A percentile compares a stretch with the other conserved stretches of the same genome.
phyloP scores from a whole-genome alignment of 345 rosid genomes.

The Hibiscus tridactylites region DNA sequence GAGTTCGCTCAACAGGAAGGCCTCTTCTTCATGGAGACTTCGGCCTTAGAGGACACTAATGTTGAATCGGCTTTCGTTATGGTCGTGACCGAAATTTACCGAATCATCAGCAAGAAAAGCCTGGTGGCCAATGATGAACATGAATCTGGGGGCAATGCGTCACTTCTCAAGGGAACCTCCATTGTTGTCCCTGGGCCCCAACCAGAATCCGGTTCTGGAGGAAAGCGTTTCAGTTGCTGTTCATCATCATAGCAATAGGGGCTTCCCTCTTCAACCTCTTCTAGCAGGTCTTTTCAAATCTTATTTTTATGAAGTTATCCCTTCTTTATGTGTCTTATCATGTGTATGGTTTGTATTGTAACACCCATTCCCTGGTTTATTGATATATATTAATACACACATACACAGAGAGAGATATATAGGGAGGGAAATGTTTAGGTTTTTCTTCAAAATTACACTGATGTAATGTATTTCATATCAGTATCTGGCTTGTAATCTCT shows the following conservation, averaged over 20 bases:
- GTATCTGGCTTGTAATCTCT: not conserved
- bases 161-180: constrained; percentile 12
- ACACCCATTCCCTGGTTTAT: not conserved
- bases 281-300: not conserved
- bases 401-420: not conserved
- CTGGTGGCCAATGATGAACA: constrained; percentile 18
- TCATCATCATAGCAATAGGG: not conserved
- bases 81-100: constrained; percentile 18
- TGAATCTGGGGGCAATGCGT: constrained; percentile 5
- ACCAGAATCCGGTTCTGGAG: not conserved
- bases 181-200: constrained; percentile 14
- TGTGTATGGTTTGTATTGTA: not conserved
- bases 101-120: constrained; percentile 17
- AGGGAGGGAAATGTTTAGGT: not conserved
- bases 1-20: constrained; percentile 23
- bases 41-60: constrained; percentile 22
- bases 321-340: not conserved
- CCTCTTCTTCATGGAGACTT: constrained; percentile 24
- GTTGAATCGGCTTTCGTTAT: constrained; percentile 22
- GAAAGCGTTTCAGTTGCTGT: constrained; percentile 6
- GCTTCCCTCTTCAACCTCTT: not conserved
- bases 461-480: not conserved
- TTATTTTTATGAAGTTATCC: not conserved
- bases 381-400: not conserved
- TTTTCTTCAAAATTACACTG: not conserved